A percentile compares a stretch with the other conserved stretches of the same genome.
Evolutionary conservation across 2,329 filamentous ascomycete genomes (phyloP).

Genomic region (Nemania abortiva): DNA sequence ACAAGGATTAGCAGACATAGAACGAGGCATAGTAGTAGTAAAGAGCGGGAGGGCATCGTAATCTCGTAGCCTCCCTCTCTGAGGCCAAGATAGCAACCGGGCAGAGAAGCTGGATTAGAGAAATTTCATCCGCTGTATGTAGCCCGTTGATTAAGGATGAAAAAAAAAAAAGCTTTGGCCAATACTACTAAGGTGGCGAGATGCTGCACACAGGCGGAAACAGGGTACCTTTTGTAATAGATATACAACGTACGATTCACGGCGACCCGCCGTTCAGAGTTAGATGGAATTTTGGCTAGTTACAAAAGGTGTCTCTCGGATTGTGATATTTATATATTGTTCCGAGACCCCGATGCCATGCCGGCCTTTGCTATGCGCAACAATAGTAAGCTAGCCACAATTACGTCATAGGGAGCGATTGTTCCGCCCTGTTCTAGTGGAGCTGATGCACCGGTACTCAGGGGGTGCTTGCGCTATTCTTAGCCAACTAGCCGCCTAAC

Average conservation of each 20-base stretch:
- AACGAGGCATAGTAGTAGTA: constrained; percentile 41
- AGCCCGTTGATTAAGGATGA: too few relatives aligned
- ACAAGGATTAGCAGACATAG: constrained; percentile 53
- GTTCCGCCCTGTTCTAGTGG: constrained; percentile 4
- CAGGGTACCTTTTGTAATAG: background rate
- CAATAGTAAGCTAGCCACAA: background rate
- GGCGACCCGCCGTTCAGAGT: background rate
- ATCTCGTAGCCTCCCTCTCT: background rate
- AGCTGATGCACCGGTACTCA: background rate
- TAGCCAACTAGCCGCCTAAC: background rate
- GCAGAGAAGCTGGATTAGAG: background rate
- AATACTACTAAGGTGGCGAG: background rate
- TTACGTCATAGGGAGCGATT: constrained; percentile 13
- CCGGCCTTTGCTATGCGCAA: background rate
- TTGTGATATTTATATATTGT: background rate
- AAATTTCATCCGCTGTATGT: background rate
- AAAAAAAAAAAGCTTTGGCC: background rate
- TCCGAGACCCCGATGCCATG: background rate
- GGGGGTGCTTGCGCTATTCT: background rate
- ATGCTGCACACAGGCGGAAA: constrained; percentile 6
- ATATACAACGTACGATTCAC: background rate
- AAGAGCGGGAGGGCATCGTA: constrained; percentile 32
- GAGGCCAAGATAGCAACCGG: background rate
- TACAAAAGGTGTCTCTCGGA: background rate
- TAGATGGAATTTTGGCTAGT: background rate